Base-by-base conservation (phyloP, 2,329 filamentous ascomycete species). In the Colletotrichum musicola region DNA sequence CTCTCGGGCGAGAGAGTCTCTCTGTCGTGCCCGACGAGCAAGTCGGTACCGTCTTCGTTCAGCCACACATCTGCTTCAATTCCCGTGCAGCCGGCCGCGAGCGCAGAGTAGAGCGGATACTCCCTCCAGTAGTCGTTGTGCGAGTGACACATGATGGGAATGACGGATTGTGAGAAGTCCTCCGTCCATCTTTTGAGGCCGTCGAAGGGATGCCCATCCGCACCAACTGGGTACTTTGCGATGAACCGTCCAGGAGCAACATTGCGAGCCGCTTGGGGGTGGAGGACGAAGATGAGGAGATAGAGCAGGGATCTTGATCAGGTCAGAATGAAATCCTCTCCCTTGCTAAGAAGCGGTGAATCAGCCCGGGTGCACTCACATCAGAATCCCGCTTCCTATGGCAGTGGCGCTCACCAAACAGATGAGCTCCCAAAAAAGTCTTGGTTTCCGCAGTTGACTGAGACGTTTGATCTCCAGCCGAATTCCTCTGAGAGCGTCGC, bases 121-220 rank as follows among this genome's bases (percentile, higher is more conserved):
- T 81, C 81, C 56, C 89, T 85, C 88, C 88, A 90, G 77, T 92
- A 93, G 76, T 93, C 90, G 73, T 93, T 92, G 75, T 93, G 90
- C 1, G 87, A 90, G 75, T 92, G 89, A 69, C 88, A 90, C 2
- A 81, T 80, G 35, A 89, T 83, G 1, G 89, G 88, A 2, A 81
- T 13, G 4, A 62, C 58, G 2, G 30, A 53, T 16, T 18, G 47
- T 4, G 58, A 53, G 9, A 62, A 62, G 20, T 62, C 58, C 25
- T 62, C 30, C 2, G 27, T 25, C 58, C 47, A 62, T 38, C 53
- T 25, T 6, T 42, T 16, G 1, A 64, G 42, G 9, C 62, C 53
- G 12, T 64, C 53, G 6, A 50, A n/a, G n/a, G 62, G 44, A 14
- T 57, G 42, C 13, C 62, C 53, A 35, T 64, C 20, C 16, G 42